A percentile compares a stretch with the other conserved stretches of the same genome.
phyloP scores from a whole-genome alignment of 768 basidiomycete genomes.

The Roridomyces roridus region DNA sequence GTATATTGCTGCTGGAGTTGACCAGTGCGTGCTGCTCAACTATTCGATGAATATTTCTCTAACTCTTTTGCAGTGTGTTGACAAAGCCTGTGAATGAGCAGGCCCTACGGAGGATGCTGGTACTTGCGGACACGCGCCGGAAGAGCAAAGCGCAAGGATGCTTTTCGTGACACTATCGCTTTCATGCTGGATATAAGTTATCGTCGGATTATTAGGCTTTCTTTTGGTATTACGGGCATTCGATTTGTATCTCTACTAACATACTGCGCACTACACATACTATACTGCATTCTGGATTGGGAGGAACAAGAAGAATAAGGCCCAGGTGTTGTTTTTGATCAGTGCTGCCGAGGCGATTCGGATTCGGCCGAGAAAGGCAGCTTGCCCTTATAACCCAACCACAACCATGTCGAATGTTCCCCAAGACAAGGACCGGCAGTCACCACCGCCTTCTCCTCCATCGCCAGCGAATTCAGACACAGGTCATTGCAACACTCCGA shows the following conservation, averaged over 20 bases:
- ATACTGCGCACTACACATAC: neutral
- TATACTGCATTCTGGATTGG: neutral
- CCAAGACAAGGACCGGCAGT: constrained; percentile 14
- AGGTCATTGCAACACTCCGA: constrained; percentile 37
- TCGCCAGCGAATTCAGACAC: constrained; percentile 51
- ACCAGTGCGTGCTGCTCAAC: constrained; percentile 56
- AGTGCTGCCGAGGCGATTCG: neutral
- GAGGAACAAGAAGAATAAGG: neutral
- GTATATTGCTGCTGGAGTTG: constrained; percentile 77
- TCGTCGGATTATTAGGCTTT: constrained; percentile 10
- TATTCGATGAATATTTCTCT: constrained; percentile 8
- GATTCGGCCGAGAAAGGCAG: neutral
- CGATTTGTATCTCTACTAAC: constrained; percentile 7
- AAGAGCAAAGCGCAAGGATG: constrained; percentile 31
- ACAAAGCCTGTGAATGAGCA: constrained; percentile 83
- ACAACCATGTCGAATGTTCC: constrained; percentile 14
- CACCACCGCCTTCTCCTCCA: constrained; percentile 48
- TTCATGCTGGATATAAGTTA: constrained; percentile 14
- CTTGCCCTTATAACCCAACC: neutral
- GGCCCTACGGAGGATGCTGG: constrained; percentile 51
- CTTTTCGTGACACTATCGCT: constrained; percentile 15
- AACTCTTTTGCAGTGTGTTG: constrained; percentile 55
- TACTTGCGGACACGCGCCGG: constrained; percentile 52
- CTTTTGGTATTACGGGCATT: neutral
- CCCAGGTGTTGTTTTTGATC: no score